These are phyloP conservation scores for Hypoxylon lienhwacheense DNA, from an alignment of 495 filamentous ascomycete genomes.

Conservation along the genomic window DNA sequence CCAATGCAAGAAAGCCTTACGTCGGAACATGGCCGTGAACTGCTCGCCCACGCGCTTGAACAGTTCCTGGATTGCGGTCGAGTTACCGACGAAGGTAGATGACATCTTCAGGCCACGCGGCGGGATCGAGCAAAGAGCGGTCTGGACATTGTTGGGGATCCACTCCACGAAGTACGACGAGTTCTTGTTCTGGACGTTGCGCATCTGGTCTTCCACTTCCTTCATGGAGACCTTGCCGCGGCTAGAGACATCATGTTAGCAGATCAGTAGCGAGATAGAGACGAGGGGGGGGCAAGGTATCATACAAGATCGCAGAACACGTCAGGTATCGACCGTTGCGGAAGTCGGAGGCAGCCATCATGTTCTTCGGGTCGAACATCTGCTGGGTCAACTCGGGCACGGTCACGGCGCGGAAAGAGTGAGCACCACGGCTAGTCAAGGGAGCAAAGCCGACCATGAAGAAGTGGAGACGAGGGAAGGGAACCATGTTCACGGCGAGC, in stretches of 20 bases:
- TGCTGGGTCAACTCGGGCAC: conserved; percentile 99
- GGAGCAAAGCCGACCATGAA: conserved; percentile 99
- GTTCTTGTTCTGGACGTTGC: conserved; percentile 99
- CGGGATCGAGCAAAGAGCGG: conserved; percentile 98
- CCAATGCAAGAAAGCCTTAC: conserved; percentile 99
- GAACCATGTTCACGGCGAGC: conserved; percentile 99
- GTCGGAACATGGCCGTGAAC: conserved; percentile 99
- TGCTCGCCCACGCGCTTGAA: conserved; percentile 99
- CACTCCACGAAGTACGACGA: conserved; percentile 99
- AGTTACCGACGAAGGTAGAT: conserved; percentile 99
- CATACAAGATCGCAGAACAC: conserved; percentile 94
- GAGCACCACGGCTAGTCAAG: conserved; percentile 90
- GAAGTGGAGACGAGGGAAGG: conserved; percentile 99
- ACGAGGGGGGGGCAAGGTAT: background rate
- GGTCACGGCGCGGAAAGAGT: conserved; percentile 95
- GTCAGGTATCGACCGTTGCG: conserved; percentile 99
- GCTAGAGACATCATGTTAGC: conserved; percentile 53
- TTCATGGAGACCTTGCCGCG: conserved; percentile 99
- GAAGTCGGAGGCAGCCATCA: conserved; percentile 99
- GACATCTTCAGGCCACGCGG: conserved; percentile 99
- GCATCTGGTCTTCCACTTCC: conserved; percentile 99
- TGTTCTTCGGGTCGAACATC: conserved; percentile 99
- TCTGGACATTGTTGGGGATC: conserved; percentile 99
- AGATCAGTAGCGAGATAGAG: background rate
- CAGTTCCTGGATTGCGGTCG: conserved; percentile 98